These are phyloP conservation scores for Globisporangium parvum DNA, from an alignment of 352 stramenopile species.

Conservation along the genomic window DNA sequence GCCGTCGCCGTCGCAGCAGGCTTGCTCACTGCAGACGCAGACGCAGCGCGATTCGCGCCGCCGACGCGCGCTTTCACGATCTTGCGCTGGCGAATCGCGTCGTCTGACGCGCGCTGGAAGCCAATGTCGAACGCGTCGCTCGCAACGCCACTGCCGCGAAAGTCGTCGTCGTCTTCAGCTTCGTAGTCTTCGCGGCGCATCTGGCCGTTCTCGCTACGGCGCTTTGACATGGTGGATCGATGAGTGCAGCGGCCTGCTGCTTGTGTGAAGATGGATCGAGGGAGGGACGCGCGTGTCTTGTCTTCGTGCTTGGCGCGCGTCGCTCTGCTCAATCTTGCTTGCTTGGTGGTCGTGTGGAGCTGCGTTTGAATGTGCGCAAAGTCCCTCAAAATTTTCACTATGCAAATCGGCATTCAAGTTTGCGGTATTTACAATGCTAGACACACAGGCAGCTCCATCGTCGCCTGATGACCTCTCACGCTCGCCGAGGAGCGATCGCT, in stretches of 20 bases:
- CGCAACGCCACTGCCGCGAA: constrained; percentile 18
- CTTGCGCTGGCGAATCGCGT: constrained; percentile 62
- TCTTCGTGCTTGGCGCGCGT: no score
- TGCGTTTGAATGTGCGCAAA: no score
- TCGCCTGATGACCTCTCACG: not conserved
- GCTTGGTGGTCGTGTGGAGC: not conserved
- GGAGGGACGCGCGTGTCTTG: not conserved
- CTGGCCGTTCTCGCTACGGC: constrained; percentile 79
- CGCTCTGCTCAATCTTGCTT: no score
- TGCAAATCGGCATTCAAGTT: not conserved
- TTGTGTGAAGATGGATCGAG: not conserved
- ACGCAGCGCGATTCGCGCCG: constrained; percentile 13
- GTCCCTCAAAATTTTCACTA: no score
- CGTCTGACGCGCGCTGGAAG: constrained; percentile 67
- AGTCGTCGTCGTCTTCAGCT: constrained; percentile 28
- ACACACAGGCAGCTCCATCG: not conserved
- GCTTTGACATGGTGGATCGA: constrained; percentile 61
- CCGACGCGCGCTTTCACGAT: constrained; percentile 67
- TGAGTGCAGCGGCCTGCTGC: not conserved
- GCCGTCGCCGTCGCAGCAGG: not conserved
- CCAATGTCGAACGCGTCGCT: constrained; percentile 48
- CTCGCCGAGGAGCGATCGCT: no score
- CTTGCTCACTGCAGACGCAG: constrained; percentile 16
- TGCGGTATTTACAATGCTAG: no score
- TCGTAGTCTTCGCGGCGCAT: constrained; percentile 86